Percentiles rank a stretch among this genome's conserved stretches.
phyloP scores from a whole-genome alignment of 331 rosid genomes.

The Erythrophleum ivorense region DNA sequence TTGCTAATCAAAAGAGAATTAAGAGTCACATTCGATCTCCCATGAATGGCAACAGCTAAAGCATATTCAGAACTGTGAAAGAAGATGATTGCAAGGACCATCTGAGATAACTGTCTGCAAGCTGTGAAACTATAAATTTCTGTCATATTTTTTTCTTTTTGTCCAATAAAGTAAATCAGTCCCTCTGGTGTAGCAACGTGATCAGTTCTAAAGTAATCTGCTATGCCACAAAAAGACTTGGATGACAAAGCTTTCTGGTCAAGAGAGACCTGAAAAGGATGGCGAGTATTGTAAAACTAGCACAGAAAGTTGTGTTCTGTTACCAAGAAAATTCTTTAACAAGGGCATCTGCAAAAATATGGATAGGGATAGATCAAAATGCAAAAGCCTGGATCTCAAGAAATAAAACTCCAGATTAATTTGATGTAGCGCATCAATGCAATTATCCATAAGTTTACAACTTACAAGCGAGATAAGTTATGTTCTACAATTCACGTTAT shows the following conservation, averaged over 20 bases:
- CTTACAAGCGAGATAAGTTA: not conserved
- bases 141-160: constrained; percentile 52
- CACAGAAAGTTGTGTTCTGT: constrained; percentile 17
- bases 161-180: constrained; percentile 37
- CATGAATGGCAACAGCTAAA: constrained; percentile 72
- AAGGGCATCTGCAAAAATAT: constrained; percentile 38
- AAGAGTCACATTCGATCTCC: constrained; percentile 66
- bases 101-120: constrained; percentile 69
- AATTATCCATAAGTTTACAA: constrained; percentile 11
- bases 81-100: constrained; percentile 64
- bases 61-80: constrained; percentile 83
- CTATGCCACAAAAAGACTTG: constrained; percentile 43
- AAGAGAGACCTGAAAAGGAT: constrained; percentile 54
- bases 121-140: constrained; percentile 66
- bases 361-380: constrained; percentile 23
- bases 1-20: constrained; percentile 78
- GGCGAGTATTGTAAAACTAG: constrained; percentile 33
- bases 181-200: constrained; percentile 26
- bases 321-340: constrained; percentile 40
- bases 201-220: constrained; percentile 31
- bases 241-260: constrained; percentile 33
- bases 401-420: not conserved
- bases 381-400: not conserved
- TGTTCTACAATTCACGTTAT: not conserved
- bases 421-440: not conserved